These are phyloP conservation scores for Cytauxzoon felis DNA, from an alignment of 169 alveolate species.

Conservation along the genomic window DNA sequence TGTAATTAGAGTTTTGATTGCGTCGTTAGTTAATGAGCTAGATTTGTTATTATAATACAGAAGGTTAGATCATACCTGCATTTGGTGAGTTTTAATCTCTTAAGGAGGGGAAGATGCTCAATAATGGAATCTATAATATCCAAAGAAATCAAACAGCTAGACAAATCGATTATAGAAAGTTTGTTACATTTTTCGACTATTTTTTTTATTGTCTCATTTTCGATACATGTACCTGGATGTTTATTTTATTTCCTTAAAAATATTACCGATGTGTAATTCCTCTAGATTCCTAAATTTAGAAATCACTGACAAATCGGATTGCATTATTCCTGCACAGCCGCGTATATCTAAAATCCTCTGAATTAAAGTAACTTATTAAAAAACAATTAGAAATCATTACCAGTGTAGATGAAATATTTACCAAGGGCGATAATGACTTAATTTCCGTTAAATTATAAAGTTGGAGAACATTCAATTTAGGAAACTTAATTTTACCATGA, in stretches of 20 bases:
- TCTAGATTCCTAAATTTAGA: slow-evolving; percentile 1
- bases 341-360: slow-evolving; percentile 37
- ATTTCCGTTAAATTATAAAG: background rate
- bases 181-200: slow-evolving; percentile 23
- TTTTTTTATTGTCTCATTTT: background rate
- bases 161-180: slow-evolving; percentile 34
- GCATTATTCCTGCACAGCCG: slow-evolving; percentile 39
- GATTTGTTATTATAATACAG: background rate
- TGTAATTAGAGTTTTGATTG: background rate
- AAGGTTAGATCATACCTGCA: slow-evolving; percentile 31
- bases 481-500: background rate
- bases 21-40: slow-evolving; percentile 27
- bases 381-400: background rate
- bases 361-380: background rate
- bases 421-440: slow-evolving; percentile 5
- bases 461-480: background rate
- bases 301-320: slow-evolving; percentile 16
- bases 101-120: slow-evolving; percentile 12
- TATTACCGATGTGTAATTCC: slow-evolving; percentile 26
- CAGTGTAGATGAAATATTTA: background rate
- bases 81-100: slow-evolving; percentile 30
- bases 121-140: slow-evolving; percentile 18
- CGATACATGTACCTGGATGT: background rate
- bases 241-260: background rate
- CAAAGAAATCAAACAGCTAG: slow-evolving; percentile 30